Evolutionary conservation across 805 yeast species (phyloP), one percentile per base, ranked within the genome.

Genomic region (Ogataea neopini): DNA sequence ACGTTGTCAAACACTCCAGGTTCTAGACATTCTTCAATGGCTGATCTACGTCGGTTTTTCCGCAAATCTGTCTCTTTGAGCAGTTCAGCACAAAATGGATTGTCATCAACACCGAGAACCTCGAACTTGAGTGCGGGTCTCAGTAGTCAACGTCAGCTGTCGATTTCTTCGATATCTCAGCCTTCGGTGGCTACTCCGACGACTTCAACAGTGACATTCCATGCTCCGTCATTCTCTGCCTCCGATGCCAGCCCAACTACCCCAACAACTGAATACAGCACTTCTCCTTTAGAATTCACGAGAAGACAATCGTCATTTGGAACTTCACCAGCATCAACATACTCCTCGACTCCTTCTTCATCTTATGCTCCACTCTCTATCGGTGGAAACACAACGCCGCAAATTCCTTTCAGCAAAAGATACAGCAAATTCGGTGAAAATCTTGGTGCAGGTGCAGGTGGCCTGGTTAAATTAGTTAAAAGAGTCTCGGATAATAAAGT

Each of bases 401-500:
- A 61, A 62, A 70, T 75, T 48, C 90, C 91, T 1, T 83, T 84
- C 55, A 80, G 86, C 34, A 88, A 85, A 60, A 73, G 90, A 56
- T 90, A 89, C 65, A 80, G 85, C 43, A 86, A 84, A 63, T 83
- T 86, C 45, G 96, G 96, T 44, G 92, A 89, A 52, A 86, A 80
- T 49, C 74, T 91, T 40, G 97, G 97, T 46, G 94, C 94, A 17
- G 97, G 97, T 45, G 97, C 97, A 2, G 97, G 97, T 42, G 97
- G 97, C 3, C 78, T 85, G 13, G 97, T 91, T 28, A 81, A 83
- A 59, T 72, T 90, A 41, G 84, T 88, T 39, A 83, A 75, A 44
- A 70, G 96, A 56, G 67, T 78, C 3, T 67, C 77, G 1, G 97
- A 90, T 67, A 70, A 73, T 25, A 77, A 81, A 58, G 78, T 87